phyloP scores from a whole-genome alignment of 805 yeast genomes.

The Yamadazyma nakazawae region DNA sequence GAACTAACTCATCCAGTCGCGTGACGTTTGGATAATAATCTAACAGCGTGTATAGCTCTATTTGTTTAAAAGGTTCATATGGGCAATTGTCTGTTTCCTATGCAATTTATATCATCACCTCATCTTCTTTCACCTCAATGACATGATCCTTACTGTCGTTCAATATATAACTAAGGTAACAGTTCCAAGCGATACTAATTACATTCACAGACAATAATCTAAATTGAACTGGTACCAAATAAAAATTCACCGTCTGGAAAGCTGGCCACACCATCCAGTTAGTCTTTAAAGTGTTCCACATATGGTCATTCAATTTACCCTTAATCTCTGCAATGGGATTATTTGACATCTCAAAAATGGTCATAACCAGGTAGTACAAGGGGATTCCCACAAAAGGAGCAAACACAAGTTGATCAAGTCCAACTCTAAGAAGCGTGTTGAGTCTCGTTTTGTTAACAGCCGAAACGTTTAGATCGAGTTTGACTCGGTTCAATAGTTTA shows the following conservation, averaged over 20 bases:
- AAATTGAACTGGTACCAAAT: constrained; percentile 67
- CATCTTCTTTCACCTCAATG: background rate
- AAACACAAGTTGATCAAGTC: constrained; percentile 68
- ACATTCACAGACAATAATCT: constrained; percentile 67
- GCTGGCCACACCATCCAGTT: constrained; percentile 93
- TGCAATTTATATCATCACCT: background rate
- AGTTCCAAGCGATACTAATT: constrained; percentile 80
- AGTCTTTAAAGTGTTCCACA: constrained; percentile 63
- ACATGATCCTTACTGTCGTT: constrained; percentile 13
- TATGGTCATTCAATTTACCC: constrained; percentile 46
- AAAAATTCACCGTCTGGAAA: constrained; percentile 76
- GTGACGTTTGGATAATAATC: too few species aligned
- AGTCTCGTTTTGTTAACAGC: constrained; percentile 1
- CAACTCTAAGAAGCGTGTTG: constrained; percentile 44
- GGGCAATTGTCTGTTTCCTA: background rate
- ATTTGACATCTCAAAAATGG: constrained; percentile 55
- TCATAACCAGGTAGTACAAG: constrained; percentile 64
- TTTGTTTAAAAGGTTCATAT: too few species aligned
- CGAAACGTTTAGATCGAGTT: constrained; percentile 18
- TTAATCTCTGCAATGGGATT: constrained; percentile 38
- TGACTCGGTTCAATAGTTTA: constrained; percentile 39
- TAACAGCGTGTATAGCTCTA: too few species aligned
- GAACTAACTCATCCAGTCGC: too few species aligned
- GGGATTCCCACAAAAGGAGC: constrained; percentile 76
- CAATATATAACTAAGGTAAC: constrained; percentile 58